Base-by-base conservation (phyloP, 2,329 filamentous ascomycete species). In the Penicillium sp. region DNA sequence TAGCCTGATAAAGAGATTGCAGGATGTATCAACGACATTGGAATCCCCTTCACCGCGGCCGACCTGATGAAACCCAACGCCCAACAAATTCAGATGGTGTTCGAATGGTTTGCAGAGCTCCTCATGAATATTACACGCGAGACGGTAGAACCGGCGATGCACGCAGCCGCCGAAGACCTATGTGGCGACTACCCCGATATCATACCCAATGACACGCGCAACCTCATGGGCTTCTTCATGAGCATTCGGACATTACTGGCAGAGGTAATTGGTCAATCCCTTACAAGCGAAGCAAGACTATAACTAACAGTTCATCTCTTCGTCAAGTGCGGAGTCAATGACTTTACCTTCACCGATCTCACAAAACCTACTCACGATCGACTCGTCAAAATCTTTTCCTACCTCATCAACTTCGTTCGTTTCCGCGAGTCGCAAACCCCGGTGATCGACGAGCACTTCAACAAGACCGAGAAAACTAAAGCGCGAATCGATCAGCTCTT, bases 391-490 rank as follows among this genome's bases (percentile, higher is more conserved):
- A 96, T 98, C 73, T 95, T 99, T 76, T 96, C 92, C 67, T 97
- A 97, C 79, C 87, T 98, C 66, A 99, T 99, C 83, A 99, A 99
- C 80, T 99, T 99, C 79, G 93, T 98, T 69, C 89, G 95, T 57
- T 99, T 98, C 80, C 91, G 95, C 70, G 93, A 97, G 80, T 93
- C 90, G 65, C 94, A 98, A 78, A 96, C 93, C 1, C 83, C 84
- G 42, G 88, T 95, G 33, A 97, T 98, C 66, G 93, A 97, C 75
- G 88, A 96, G 76, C 91, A 98, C 79, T 95, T 95, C 81, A 95
- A 97, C 82, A 93, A 92, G 72, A 87, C 91, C 13, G 92, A 97
- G 78, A 87, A 86, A 62, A 93, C 91, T 1, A 97, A 97, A 79
- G 83, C 89, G 56, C 88, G 91, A 64, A 97, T 98, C 72, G 94